Evolutionary conservation across 2,329 filamentous ascomycete genomes (phyloP).

Genomic region (Tolypocladium sp.): DNA sequence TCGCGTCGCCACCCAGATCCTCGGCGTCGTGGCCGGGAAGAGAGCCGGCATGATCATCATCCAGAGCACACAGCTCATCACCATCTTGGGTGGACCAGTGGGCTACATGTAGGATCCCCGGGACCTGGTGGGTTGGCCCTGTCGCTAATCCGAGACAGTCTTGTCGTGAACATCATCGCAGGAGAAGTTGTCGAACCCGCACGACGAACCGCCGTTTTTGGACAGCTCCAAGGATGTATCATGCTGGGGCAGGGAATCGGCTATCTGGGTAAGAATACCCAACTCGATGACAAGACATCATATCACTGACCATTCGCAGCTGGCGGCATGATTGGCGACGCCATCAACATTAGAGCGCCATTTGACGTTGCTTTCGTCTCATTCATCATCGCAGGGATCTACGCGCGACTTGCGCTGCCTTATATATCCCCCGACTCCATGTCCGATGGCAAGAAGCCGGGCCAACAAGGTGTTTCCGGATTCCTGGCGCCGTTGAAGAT

Average conservation of each 20-base stretch:
- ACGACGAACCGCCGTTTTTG: constrained; percentile 55
- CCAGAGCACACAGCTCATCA: constrained; percentile 58
- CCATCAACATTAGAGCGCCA: constrained; percentile 52
- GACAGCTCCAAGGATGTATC: constrained; percentile 54
- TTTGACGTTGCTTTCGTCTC: constrained; percentile 55
- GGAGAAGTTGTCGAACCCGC: constrained; percentile 53
- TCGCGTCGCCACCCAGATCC: constrained; percentile 52
- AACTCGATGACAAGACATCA: not conserved
- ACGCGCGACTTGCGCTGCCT: constrained; percentile 31
- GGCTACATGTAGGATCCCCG: constrained; percentile 47
- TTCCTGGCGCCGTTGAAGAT: constrained; percentile 58
- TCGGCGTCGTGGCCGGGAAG: constrained; percentile 56
- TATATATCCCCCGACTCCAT: constrained; percentile 39
- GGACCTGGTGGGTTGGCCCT: not conserved
- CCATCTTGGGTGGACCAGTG: constrained; percentile 56
- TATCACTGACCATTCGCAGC: constrained; percentile 19
- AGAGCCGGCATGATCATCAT: constrained; percentile 56
- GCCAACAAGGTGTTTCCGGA: constrained; percentile 28
- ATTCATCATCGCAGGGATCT: constrained; percentile 37
- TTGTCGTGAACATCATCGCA: constrained; percentile 60
- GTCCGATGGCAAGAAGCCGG: constrained; percentile 18
- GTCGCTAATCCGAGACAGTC: constrained; percentile 14
- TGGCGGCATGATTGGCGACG: constrained; percentile 56
- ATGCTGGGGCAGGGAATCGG: constrained; percentile 59
- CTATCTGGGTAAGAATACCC: constrained; percentile 39